Evolutionary conservation across 495 filamentous ascomycete species (phyloP), one percentile per base, ranked within the genome.

Genomic region (Tuber umbilicatum): DNA sequence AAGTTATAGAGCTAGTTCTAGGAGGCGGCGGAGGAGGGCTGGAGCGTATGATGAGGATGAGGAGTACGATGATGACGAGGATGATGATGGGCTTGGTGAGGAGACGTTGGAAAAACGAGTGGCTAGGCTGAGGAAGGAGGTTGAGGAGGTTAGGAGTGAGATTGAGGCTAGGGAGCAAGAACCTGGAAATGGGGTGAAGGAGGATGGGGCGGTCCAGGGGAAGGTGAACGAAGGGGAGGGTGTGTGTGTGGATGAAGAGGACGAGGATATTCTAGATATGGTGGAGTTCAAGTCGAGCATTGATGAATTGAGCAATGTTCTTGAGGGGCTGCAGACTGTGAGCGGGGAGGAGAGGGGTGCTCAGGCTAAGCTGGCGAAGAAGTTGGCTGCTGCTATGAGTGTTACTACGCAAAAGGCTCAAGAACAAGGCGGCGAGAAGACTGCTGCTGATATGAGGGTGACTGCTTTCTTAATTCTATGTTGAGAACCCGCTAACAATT

Each of bases 71-170:
- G 79, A 79, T 38, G 74, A 81, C 37, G 79, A 83, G 43, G 74
- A 82, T 31, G 78, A 76, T 60, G 79, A 81, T 42, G 74, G 78
- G 37, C 73, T 75, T 71, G 83, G 69, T 72, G 83, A 39, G 39
- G 76, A 78, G 72, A 81, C 69, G 0, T 37, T 75, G 6, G 89
- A 91, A 72, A 85, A 89, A 70, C 93, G 91, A 84, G 87, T 99
- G 72, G 92, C 93, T 45, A 87, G 93, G 69, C 82, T 96, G 72
- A 89, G 87, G 76, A 86, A 91, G 60, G 93, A 95, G 84, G 89
- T 94, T 10, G 90, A 92, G 80, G 93, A 94, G 76, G 85, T 93
- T 64, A 93, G 91, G 80, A 87, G 87, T 73, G 90, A 93, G 73
- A 88, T 90, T 82, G 86, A 85, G 40, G 86, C 83, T 77, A 85